Base-by-base conservation (phyloP, 2,329 filamentous ascomycete species). In the Calonectria honghensis region DNA sequence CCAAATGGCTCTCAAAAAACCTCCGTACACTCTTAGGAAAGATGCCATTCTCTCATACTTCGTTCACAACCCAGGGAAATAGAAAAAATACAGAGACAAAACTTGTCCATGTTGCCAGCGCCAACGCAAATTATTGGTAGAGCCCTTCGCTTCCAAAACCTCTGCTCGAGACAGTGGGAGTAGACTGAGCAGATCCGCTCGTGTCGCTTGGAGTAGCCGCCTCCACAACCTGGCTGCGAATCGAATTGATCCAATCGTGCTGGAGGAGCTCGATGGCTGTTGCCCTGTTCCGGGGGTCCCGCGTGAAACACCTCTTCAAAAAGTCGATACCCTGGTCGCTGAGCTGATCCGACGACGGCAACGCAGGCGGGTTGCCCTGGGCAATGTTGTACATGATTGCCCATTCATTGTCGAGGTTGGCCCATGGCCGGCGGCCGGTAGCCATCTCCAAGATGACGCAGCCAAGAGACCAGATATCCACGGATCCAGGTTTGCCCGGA, bases 311-410 rank as follows among this genome's bases (percentile, higher is more conserved):
- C 77, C 91, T 92, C 80, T 91, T 92, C 78, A 99, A 85, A 82
- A 99, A 98, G 83, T 98, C 96, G 77, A 98, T 93, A 29, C 97
- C 97, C 71, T 92, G 86, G 0, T 93, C 91, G 81, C 94, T 97
- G 77, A 99, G 91, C 85, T 98, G 96, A 68, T 98, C 96, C 0
- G 88, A 84, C 0, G 91, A 90, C 2, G 97, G 97, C 71, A 98
- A 89, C 83, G 95, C 94, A 7, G 97, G 97, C 64, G 96, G 94
- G 81, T 98, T 98, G 77, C 97, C 97, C 83, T 98, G 96, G 1
- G 97, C 97, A 82, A 99, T 99, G 88, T 98, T 98, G 90, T 98
- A 99, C 97, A 99, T 99, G 87, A 99, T 98, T 52, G 97, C 97
- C 96, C 96, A 99, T 85, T 99, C 97, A 83, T 99, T 99, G 87